phyloP scores from a whole-genome alignment of 176 grass and related monocot species.

The Pharus latifolius region DNA sequence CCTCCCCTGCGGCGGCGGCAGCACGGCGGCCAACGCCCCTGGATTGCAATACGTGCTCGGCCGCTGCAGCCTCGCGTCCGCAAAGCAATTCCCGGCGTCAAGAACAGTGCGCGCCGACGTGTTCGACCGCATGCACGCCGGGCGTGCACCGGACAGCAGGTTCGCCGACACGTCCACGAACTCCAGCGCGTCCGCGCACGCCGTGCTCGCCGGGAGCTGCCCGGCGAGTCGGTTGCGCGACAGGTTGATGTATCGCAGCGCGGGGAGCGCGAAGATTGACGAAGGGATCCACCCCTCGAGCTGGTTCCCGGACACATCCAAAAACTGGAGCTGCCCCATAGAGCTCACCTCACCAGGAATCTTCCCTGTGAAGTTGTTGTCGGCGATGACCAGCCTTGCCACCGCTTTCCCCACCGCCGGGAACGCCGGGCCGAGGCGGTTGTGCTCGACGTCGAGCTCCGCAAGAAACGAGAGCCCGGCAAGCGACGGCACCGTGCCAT shows the following conservation, averaged over 20 bases:
- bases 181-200: slow-evolving; percentile 34
- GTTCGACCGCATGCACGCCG: slow-evolving; percentile 53
- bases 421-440: slow-evolving; percentile 48
- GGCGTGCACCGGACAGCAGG: slow-evolving; percentile 52
- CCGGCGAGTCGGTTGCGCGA: slow-evolving; percentile 57
- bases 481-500: slow-evolving; percentile 48
- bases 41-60: slow-evolving; percentile 52
- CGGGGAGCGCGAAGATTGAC: slow-evolving; percentile 58
- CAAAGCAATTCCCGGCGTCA: slow-evolving; percentile 67
- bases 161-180: slow-evolving; percentile 78
- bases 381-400: slow-evolving; percentile 18
- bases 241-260: slow-evolving; percentile 53
- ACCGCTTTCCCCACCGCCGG: slow-evolving; percentile 37
- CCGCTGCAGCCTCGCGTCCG: slow-evolving; percentile 41
- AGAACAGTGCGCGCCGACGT: slow-evolving; percentile 41
- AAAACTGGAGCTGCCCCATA: slow-evolving; percentile 33
- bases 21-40: slow-evolving; percentile 57
- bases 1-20: slow-evolving; percentile 39
- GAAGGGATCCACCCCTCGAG: slow-evolving; percentile 55
- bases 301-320: slow-evolving; percentile 59
- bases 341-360: slow-evolving; percentile 32
- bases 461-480: slow-evolving; percentile 35
- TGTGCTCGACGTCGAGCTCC: slow-evolving; percentile 58
- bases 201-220: slow-evolving; percentile 33
- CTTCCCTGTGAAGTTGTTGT: slow-evolving; percentile 44